Base-by-base conservation (phyloP, 2,329 filamentous ascomycete species). In the Thelonectria olida region DNA sequence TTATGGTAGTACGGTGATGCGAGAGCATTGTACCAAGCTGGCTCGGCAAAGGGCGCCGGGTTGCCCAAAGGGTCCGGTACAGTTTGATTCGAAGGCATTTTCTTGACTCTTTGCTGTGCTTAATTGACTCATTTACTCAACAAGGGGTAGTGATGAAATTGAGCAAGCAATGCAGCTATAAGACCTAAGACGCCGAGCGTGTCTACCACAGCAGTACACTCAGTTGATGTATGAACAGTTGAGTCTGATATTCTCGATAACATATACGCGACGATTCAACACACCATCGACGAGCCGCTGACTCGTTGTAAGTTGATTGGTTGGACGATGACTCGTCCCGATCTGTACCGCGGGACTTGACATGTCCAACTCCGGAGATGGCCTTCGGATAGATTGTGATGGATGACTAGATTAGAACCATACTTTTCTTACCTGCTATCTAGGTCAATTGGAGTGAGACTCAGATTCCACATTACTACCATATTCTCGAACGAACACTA, bases 1-100 rank as follows among this genome's bases (percentile, higher is more conserved):
- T 53, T 36, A 20, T 53, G 31, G 19, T 53, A 53, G 20, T 44
- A 44, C 6, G 50, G 50, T n/a, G 38, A 53, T 3, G 50, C 19
- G 7, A 34, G 13, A 9, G 50, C 41, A 4, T 28, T 38, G 12
- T 44, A 44, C 50, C 50, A 53, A n/a, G 23, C 13, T 2, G 38
- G 50, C 38, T 53, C 50, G 25, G 36, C 36, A 39, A 39, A 39
- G 36, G 36, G 36, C 17, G 36, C 36, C 8, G 36, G 36, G 17
- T 39, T 39, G 36, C 36, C 36, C 36, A 39, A n/a, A 20, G 17
- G 2, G 36, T 39, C 36, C 9, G 36, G 5, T n/a, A n/a, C n/a
- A 6, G 36, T 9, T 17, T 39, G n/a, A 17, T 39, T 8, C 9
- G 36, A 39, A 2, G 36, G 36, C 36, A 39, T 39, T 8, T 17